Base-by-base conservation (phyloP, 441 rosid genomes). In the Monsonia emarginata region DNA sequence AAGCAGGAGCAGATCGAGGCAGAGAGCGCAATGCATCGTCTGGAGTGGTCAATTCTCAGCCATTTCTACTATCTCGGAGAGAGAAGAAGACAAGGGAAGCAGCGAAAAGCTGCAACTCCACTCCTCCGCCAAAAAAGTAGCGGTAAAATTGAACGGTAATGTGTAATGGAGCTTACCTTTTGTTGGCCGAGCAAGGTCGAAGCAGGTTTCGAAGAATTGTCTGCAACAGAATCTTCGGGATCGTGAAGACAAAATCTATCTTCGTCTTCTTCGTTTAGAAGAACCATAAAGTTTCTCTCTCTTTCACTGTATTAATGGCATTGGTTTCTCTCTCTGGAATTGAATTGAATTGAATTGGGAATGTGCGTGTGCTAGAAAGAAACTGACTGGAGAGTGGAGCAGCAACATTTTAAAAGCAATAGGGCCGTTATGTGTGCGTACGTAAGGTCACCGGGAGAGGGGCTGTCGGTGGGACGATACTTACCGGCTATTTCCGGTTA, bases 391-490 rank as follows among this genome's bases (percentile, higher is more conserved):
- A 42, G 14, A 54, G 7, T 0, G 27, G 27, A 63, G 62, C 63
- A 25, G n/a, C n/a, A n/a, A n/a, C n/a, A n/a, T n/a, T 72, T 80
- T 74, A 61, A 74, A 76, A 46, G 5, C 22, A 46, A 46, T n/a
- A 40, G 65, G 18, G 34, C 4, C 6, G 9, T 7, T 72, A 30
- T 5, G 62, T 48, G 40, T 67, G 68, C 40, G 30, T n/a, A 31
- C 10, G 16, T 40, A 19, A 26, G 31, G 4, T 44, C 48, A 77
- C 80, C 68, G 76, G 80, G 38, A 61, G 48, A 30, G 5, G 19
- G 26, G 78, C 18, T 79, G 81, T 80, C 83, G 86, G 82, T 80
- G 77, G 66, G 1, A 60, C 9, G 50, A 9, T 3, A 16, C 69
- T 42, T 68, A 71, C 80, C 65, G 80, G 78, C 36, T 24, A 60